These are phyloP conservation scores for Acer negundo DNA, from an alignment of 345 rosid genomes.

Conservation along the genomic window DNA sequence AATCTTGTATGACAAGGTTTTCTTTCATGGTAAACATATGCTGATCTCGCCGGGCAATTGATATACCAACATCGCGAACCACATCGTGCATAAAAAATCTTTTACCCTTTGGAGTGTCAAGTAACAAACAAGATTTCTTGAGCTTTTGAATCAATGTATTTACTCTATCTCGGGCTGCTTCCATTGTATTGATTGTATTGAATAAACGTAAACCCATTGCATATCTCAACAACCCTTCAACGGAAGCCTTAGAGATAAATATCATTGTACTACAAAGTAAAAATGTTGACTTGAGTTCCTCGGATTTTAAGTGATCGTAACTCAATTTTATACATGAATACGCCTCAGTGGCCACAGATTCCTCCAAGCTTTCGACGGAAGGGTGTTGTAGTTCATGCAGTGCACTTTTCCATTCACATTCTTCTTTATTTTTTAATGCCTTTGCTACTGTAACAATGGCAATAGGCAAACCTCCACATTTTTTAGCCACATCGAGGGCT, in stretches of 20 bases:
- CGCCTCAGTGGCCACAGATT: not conserved
- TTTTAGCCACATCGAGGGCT: conserved; percentile 19
- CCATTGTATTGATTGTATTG: not conserved
- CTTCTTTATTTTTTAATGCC: conserved; percentile 13
- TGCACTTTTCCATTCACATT: conserved; percentile 27
- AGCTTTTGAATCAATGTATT: conserved; percentile 20
- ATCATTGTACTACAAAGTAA: conserved; percentile 21
- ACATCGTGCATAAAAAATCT: not conserved
- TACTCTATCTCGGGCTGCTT: conserved; percentile 18
- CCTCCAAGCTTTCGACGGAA: not conserved
- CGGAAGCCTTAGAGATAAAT: no score
- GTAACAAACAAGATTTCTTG: conserved; percentile 27
- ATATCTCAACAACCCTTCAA: conserved; percentile 25
- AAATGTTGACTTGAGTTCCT: conserved; percentile 35
- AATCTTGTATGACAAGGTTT: not conserved
- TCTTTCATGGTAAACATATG: not conserved
- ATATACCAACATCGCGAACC: conserved; percentile 15
- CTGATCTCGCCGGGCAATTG: conserved; percentile 4
- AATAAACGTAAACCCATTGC: conserved; percentile 29
- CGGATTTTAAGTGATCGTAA: conserved; percentile 15
- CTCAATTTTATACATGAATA: conserved; percentile 23
- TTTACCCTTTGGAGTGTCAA: not conserved
- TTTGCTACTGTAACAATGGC: conserved; percentile 23
- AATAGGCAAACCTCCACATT: conserved; percentile 38
- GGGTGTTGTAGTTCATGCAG: not conserved